Evolutionary conservation across 345 rosid species (phyloP).

Genomic region (Litchi chinensis): DNA sequence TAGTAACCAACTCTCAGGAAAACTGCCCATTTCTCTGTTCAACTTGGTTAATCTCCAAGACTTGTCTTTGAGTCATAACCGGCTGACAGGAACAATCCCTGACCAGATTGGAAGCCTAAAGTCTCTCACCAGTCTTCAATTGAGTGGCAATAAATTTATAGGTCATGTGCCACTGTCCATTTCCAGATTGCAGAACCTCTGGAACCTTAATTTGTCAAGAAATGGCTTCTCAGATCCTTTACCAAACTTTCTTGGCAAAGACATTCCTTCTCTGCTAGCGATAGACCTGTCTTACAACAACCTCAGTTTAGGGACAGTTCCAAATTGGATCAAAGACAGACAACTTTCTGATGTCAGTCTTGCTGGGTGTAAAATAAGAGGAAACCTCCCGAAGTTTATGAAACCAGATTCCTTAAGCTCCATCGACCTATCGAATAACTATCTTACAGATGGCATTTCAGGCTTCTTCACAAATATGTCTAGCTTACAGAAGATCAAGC

Average conservation of each 20-base stretch:
- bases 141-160: conserved; percentile 59
- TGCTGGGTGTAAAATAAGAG: conserved; percentile 81
- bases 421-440: conserved; percentile 76
- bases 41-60: conserved; percentile 49
- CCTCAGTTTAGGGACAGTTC: conserved; percentile 66
- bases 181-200: conserved; percentile 64
- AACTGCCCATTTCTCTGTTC: conserved; percentile 62
- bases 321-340: conserved; percentile 68
- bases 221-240: conserved; percentile 72
- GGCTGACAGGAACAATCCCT: conserved; percentile 65
- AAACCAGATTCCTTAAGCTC: conserved; percentile 61
- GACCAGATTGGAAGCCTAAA: conserved; percentile 58
- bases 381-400: conserved; percentile 64
- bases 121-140: conserved; percentile 68
- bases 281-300: conserved; percentile 87
- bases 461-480: conserved; percentile 59
- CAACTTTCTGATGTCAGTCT: conserved; percentile 64
- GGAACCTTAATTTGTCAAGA: conserved; percentile 87
- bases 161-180: conserved; percentile 77
- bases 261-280: conserved; percentile 69
- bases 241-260: conserved; percentile 50
- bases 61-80: conserved; percentile 67
- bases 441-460: conserved; percentile 57
- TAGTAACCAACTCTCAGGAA: conserved; percentile 63
- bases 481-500: conserved; percentile 64